Conservation (phyloP, 129 eudicot species). For the Artemisia annua region DNA sequence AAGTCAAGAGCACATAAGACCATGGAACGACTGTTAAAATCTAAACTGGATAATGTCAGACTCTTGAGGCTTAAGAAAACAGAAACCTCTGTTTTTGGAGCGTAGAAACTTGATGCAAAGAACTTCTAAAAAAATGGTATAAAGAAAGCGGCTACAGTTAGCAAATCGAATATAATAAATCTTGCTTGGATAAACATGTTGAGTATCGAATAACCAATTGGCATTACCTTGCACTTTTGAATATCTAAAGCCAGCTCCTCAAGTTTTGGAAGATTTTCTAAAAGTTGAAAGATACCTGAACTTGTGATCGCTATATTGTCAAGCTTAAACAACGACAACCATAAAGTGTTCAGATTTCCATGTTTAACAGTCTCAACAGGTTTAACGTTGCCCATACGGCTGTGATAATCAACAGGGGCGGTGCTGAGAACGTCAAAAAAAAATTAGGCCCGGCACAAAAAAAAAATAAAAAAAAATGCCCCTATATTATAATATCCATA, state of each 20-base stretch:
- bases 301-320: background rate
- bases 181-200: background rate
- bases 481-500: no score
- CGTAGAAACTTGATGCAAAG: background rate
- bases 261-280: background rate
- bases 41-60: background rate
- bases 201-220: background rate
- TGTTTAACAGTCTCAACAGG: background rate
- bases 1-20: conserved; percentile 5
- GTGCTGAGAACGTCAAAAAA: no score
- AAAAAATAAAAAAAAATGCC: no score
- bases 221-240: background rate
- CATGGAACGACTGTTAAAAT: background rate
- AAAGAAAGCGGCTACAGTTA: background rate
- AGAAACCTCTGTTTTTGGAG: background rate
- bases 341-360: conserved; percentile 9
- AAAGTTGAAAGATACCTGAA: background rate
- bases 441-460: no score
- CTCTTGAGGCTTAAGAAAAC: background rate
- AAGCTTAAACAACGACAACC: background rate
- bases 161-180: background rate
- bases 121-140: conserved; percentile 4
- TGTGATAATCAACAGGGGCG: background rate
- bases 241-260: background rate
- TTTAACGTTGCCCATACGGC: background rate